Base-by-base conservation (phyloP, 78 protist genomes). In the Mantamonas sphyraenae region DNA sequence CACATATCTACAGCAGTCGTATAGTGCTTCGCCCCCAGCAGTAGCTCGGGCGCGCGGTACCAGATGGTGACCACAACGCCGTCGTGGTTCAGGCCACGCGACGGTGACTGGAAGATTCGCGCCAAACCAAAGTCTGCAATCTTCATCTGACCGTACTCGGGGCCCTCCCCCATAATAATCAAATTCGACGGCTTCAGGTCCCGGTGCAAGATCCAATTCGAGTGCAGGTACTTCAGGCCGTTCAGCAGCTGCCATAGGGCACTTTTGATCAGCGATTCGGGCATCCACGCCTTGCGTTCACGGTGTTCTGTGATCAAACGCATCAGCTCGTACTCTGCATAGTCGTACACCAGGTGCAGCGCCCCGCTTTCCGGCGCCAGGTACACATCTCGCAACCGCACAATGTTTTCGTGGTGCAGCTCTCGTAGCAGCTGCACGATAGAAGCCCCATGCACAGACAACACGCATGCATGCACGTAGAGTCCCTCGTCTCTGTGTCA, bases 31-130 rank as follows among this genome's bases (percentile, higher is more conserved):
- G 92, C 72, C 30, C 92, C 94, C 10, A 91, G 79, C 45, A 91
- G 74, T 2, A 91, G 90, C 53, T 91, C 96, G 0, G 96, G 96
- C 8, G 96, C 90, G 22, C 96, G 67, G 62, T 91, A 91, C 96
- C 96, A 91, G 31, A 91, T 82, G 45, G 96, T 91, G 9, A 88
- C 96, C 14, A 91, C 93, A 1, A 88, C 93, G 5, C 88, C 88
- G 62, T 83, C 73, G 33, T 76, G 77, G 34, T 51, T 30, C 20
- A 84, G 45, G 16, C 81, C 70, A 28, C 63, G 64, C 16, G 82
- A 51, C 1, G 92, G 92, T 0, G 75, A 38, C 58, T 84, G 73
- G 73, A 82, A 83, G 30, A 80, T 43, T 2, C 93, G 65, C 0
- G 93, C 93, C 24, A 88, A 43, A n/a, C 93, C 93, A n/a, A 88